Evolutionary conservation across 345 rosid species (phyloP).

Genomic region (Combretum micranthum): DNA sequence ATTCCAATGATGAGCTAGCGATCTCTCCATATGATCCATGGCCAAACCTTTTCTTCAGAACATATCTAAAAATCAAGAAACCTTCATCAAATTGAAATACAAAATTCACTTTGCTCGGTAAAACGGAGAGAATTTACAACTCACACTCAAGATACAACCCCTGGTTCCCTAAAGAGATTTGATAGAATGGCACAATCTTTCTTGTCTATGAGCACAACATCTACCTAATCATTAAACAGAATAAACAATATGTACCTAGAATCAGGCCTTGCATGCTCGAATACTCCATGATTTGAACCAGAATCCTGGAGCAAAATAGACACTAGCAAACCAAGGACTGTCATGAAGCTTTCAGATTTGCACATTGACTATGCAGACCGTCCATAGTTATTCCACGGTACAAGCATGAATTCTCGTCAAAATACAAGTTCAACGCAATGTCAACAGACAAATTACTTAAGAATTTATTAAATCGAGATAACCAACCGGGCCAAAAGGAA

Average conservation of each 20-base stretch:
- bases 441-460: too few relatives aligned
- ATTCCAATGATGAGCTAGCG: constrained; percentile 87
- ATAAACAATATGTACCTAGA: constrained; percentile 39
- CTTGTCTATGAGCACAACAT: neutral
- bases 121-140: neutral
- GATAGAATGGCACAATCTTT: neutral
- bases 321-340: constrained; percentile 75
- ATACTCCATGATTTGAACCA: constrained; percentile 53
- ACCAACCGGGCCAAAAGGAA: too few relatives aligned
- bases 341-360: constrained; percentile 61
- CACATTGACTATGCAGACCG: constrained; percentile 61
- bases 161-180: neutral
- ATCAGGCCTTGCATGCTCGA: constrained; percentile 46
- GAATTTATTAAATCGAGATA: too few relatives aligned
- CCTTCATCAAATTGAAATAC: neutral
- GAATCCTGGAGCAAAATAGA: constrained; percentile 68
- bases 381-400: constrained; percentile 39
- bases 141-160: too few relatives aligned
- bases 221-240: neutral
- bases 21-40: constrained; percentile 91
- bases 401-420: constrained; percentile 46
- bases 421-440: constrained; percentile 22
- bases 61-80: constrained; percentile 46
- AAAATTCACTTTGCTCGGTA: neutral
- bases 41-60: constrained; percentile 77